These are phyloP conservation scores for Neopestalotiopsis sp. DNA, from an alignment of 2,329 filamentous ascomycete species.

Conservation along the genomic window DNA sequence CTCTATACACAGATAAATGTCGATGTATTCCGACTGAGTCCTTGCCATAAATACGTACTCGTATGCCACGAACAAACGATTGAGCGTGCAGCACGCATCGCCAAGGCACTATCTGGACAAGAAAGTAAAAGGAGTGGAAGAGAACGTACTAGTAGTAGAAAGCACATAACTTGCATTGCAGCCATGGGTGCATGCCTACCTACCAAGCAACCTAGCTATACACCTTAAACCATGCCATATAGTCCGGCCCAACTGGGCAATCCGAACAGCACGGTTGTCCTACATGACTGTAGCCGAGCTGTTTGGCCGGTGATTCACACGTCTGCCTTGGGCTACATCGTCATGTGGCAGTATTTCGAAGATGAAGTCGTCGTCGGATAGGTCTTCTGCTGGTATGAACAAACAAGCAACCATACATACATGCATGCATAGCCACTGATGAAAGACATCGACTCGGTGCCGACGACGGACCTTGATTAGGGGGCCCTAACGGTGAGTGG, in stretches of 20 bases:
- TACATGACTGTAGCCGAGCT: not conserved
- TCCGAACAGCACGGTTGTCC: not conserved
- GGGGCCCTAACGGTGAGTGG: not conserved
- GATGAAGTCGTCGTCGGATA: not conserved
- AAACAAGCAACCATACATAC: not conserved
- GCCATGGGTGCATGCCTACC: not conserved
- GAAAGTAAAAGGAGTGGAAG: not conserved
- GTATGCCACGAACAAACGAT: not conserved
- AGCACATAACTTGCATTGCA: not conserved
- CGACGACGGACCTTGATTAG: not conserved
- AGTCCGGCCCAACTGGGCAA: conserved; percentile 1
- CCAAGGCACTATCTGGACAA: not conserved
- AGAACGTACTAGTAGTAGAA: not conserved
- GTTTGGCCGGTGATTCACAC: not conserved
- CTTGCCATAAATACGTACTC: not conserved
- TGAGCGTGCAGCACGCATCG: not conserved
- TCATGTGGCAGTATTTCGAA: not conserved
- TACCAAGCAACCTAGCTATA: not conserved
- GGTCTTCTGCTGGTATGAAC: not conserved
- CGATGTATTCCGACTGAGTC: too few species aligned
- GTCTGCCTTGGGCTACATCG: not conserved
- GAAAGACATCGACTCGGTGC: not conserved
- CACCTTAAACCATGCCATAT: conserved; percentile 1
- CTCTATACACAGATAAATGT: too few species aligned
- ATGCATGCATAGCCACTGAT: not conserved